phyloP scores from a whole-genome alignment of 345 rosid species.

The Rhodamnia argentea region DNA sequence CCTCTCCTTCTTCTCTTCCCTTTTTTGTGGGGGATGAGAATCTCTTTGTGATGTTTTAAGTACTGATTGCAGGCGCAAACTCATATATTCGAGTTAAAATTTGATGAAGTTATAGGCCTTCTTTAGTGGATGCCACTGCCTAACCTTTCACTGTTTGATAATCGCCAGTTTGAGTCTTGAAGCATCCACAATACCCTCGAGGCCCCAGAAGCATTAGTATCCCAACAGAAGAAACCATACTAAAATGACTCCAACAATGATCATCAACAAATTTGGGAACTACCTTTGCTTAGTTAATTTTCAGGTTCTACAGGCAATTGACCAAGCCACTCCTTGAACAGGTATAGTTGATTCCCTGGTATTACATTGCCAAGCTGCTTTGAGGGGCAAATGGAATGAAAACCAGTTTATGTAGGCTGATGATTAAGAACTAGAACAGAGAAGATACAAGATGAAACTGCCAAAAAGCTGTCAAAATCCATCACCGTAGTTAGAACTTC shows the following conservation, averaged over 20 bases:
- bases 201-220: not conserved
- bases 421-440: not conserved
- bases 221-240: not conserved
- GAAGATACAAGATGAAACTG: not conserved
- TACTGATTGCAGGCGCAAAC: not conserved
- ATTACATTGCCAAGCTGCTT: not conserved
- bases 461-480: not conserved
- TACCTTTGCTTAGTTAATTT: not conserved
- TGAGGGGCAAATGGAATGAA: not conserved
- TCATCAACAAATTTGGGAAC: not conserved
- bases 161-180: not conserved
- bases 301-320: not conserved
- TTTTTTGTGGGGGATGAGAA: fast-evolving
- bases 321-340: not conserved
- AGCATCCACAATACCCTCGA: not conserved
- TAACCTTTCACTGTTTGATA: not conserved
- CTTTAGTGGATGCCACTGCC: not conserved
- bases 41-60: not conserved
- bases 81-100: not conserved
- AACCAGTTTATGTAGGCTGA: not conserved
- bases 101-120: not conserved
- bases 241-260: not conserved
- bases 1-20: fast-evolving
- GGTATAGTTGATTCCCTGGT: not conserved
- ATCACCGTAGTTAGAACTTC: not conserved